A percentile compares a stretch with the other conserved stretches of the same genome.
Evolutionary conservation across 1,284 basidiomycete genomes (phyloP).

Genomic region (Earliella scabrosa): DNA sequence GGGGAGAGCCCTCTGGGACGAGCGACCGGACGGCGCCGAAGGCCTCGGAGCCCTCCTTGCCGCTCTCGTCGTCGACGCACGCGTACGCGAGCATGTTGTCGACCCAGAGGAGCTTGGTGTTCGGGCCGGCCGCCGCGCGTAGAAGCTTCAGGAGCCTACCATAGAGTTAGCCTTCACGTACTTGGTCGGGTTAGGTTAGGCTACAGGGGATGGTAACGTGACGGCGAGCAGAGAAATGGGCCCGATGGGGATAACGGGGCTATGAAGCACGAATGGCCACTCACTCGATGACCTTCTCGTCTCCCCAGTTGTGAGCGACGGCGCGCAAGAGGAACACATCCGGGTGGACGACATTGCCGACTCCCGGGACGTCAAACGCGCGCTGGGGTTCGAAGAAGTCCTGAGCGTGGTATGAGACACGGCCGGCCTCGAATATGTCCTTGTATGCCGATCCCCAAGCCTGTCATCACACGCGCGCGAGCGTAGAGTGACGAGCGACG

Average conservation of each 20-base stretch:
- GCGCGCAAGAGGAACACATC: constrained; percentile 24
- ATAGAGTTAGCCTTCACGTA: no score
- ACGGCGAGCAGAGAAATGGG: not conserved
- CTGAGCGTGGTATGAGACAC: constrained; percentile 19
- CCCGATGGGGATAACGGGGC: not conserved
- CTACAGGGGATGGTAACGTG: not conserved
- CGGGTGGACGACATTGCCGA: constrained; percentile 14
- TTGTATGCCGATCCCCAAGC: constrained; percentile 18
- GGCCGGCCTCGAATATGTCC: constrained; percentile 13
- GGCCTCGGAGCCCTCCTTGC: constrained; percentile 12
- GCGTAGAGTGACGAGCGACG: no score
- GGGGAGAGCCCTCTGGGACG: constrained; percentile 4
- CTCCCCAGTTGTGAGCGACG: constrained; percentile 24
- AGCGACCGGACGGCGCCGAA: constrained; percentile 25
- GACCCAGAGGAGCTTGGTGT: constrained; percentile 65
- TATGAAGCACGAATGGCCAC: no score
- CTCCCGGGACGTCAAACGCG: constrained; percentile 10
- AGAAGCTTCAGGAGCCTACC: constrained; percentile 40
- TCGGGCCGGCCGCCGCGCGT: constrained; percentile 36
- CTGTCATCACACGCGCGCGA: not conserved
- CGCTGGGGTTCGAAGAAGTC: constrained; percentile 22
- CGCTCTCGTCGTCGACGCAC: constrained; percentile 9
- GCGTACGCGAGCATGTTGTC: constrained; percentile 39
- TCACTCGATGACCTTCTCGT: constrained; percentile 16
- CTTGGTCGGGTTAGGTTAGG: no score